A percentile compares a stretch with the other conserved stretches of the same genome.
Conservation (phyloP, 441 rosid species). For the Arabidopsis lyrata region DNA sequence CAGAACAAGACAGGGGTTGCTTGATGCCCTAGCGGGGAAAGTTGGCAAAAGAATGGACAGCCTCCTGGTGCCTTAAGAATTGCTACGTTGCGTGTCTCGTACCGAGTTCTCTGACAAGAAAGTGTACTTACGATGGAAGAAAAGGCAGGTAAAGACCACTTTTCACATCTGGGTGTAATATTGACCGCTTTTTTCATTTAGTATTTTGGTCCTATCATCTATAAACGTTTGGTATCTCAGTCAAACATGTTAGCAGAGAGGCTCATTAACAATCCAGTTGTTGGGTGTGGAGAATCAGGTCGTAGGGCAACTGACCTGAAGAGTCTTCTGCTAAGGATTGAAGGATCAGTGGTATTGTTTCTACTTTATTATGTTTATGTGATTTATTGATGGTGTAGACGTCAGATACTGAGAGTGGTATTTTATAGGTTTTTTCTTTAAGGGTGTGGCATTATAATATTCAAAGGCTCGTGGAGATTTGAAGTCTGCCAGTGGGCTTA, state of each 20-base stretch:
- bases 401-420: not conserved
- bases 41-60: slow-evolving; percentile 96
- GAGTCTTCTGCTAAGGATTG: slow-evolving; percentile 89
- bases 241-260: slow-evolving; percentile 96
- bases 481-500: too few species aligned
- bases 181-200: slow-evolving; percentile 29
- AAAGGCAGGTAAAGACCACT: slow-evolving; percentile 87
- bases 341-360: slow-evolving; percentile 90
- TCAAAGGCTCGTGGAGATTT: not conserved
- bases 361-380: slow-evolving; percentile 28
- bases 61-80: slow-evolving; percentile 85
- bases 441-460: slow-evolving; percentile 7
- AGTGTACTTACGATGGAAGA: slow-evolving; percentile 97
- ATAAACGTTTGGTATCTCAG: slow-evolving; percentile 54
- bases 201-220: slow-evolving; percentile 35
- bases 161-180: slow-evolving; percentile 35
- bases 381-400: slow-evolving; percentile 22
- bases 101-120: slow-evolving; percentile 98
- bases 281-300: slow-evolving; percentile 96
- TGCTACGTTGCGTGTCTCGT: slow-evolving; percentile 88
- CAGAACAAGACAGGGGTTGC: slow-evolving; percentile 94
- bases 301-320: slow-evolving; percentile 80
- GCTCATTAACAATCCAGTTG: slow-evolving; percentile 86
- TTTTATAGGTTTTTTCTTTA: not conserved
- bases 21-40: slow-evolving; percentile 90